Base-by-base conservation (phyloP, 768 basidiomycete species). In the Megacollybia marginata region DNA sequence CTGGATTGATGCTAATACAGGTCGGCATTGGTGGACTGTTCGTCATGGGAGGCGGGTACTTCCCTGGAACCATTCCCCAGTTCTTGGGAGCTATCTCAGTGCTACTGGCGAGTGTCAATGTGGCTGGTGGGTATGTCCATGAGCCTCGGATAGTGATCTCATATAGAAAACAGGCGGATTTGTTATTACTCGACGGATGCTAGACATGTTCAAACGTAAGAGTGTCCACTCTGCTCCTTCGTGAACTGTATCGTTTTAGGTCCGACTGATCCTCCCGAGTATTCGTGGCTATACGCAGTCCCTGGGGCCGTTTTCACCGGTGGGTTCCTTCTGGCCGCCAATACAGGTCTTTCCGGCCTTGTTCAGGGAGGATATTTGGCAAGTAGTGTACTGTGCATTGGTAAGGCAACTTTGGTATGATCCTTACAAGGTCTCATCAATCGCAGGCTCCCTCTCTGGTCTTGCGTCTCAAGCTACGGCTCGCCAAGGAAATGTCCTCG, bases 201-300 rank as follows among this genome's bases (percentile, higher is more conserved):
- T 93, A 52, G 88, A 92, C 59, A 90, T 93, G 85, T 93, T 93
- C 66, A 88, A 87, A 68, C 82, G 91, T 86, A 63, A 54, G 75
- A 2, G 54, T 15, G 38, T 40, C 19, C 47, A 9, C 3, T 42
- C 20, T 44, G 28, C 4, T 47, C 28, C 34, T 48, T 12, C 18
- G 47, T 11, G 16, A 48, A 34, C 15, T 36, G 32, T 32, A 15
- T 49, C 15, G 33, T 28, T 51, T 28, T 55, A 88, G 85, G 86
- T 33, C 82, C 83, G 12, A 83, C 80, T 46, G 91, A 93, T 65
- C 91, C 91, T 9, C 88, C 91, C 5, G 91, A 93, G 60, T 92
- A 92, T 65, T 78, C 83, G 1, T 91, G 84, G 82, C 66, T 93
- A 9, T 92, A 92, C 57, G 76, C 76, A 19, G 64, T 92, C 48